A percentile compares a stretch with the other conserved stretches of the same genome.
phyloP scores from a whole-genome alignment of 352 stramenopile genomes.

The Phytophthora multivora region DNA sequence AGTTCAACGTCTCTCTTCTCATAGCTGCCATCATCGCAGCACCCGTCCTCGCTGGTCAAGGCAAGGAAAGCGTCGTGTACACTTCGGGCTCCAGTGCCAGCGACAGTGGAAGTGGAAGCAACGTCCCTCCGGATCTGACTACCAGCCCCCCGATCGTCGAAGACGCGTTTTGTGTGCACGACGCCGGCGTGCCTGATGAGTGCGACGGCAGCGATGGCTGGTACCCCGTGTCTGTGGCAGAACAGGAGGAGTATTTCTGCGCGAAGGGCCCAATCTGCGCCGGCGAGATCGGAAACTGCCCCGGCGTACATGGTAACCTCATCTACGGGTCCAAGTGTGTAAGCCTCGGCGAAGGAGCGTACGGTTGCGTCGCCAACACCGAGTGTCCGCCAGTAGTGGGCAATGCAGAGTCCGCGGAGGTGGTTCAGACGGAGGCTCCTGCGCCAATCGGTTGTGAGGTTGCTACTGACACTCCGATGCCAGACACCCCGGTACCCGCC shows the following conservation, averaged over 20 bases:
- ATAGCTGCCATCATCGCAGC: constrained; percentile 25
- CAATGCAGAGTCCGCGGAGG: constrained; percentile 1
- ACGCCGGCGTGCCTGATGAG: constrained; percentile 19
- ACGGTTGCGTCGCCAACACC: constrained; percentile 37
- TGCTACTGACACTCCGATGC: constrained; percentile 9
- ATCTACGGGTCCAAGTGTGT: constrained; percentile 32
- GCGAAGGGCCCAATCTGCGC: constrained; percentile 35
- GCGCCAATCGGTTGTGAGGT: constrained; percentile 21
- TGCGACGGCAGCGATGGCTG: constrained; percentile 37
- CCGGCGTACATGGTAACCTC: constrained; percentile 26
- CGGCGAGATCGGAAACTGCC: constrained; percentile 28
- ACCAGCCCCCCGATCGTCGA: background rate
- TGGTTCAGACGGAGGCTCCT: background rate
- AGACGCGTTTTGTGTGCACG: constrained; percentile 15
- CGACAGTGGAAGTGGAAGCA: constrained; percentile 3
- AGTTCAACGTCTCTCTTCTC: constrained; percentile 36
- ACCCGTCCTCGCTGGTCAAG: constrained; percentile 12
- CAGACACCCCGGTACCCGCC: background rate
- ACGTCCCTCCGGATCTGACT: background rate
- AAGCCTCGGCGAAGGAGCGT: constrained; percentile 14
- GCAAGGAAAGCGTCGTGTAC: constrained; percentile 3
- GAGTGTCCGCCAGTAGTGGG: constrained; percentile 14
- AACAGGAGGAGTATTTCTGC: constrained; percentile 35
- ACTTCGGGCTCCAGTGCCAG: constrained; percentile 9
- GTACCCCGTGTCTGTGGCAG: constrained; percentile 40